These are phyloP conservation scores for Coccomyxa sp. DNA, from an alignment of 139 green algal genomes.

Conservation along the genomic window DNA sequence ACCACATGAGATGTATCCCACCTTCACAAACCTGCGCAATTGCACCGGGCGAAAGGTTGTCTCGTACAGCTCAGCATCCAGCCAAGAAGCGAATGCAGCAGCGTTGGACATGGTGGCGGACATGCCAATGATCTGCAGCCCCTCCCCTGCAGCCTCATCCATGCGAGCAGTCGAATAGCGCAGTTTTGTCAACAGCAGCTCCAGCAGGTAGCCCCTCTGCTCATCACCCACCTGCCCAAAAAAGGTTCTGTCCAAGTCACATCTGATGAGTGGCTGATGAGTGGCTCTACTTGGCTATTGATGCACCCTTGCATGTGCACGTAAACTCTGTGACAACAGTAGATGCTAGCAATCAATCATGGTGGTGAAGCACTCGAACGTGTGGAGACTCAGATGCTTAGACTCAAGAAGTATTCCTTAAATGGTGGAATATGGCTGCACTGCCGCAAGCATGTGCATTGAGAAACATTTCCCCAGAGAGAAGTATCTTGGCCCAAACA, in stretches of 20 bases:
- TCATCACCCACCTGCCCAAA: slow-evolving; percentile 58
- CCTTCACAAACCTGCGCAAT: slow-evolving; percentile 1
- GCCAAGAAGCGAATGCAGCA: slow-evolving; percentile 72
- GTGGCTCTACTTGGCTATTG: slow-evolving; percentile 35
- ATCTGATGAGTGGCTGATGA: too few species aligned
- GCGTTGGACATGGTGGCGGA: slow-evolving; percentile 91
- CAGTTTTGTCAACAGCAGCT: slow-evolving; percentile 97
- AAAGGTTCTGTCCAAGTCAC: slow-evolving; percentile 5
- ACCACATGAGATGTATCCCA: not conserved
- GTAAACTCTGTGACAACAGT: not conserved
- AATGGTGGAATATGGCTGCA: slow-evolving; percentile 11
- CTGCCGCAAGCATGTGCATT: too few species aligned
- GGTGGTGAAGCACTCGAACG: too few species aligned
- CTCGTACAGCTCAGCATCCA: slow-evolving; percentile 76
- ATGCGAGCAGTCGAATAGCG: slow-evolving; percentile 36
- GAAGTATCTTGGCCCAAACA: not conserved
- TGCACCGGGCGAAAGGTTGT: slow-evolving; percentile 59
- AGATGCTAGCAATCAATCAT: slow-evolving; percentile 3
- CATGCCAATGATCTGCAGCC: slow-evolving; percentile 94
- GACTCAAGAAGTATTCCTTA: slow-evolving; percentile 1
- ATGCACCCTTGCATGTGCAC: slow-evolving; percentile 13
- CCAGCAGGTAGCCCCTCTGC: slow-evolving; percentile 86
- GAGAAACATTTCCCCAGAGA: not conserved
- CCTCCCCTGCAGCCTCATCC: not conserved
- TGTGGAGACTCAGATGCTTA: too few species aligned